Base-by-base conservation (phyloP, 306 rosid species). In the Vachellia collinsii region DNA sequence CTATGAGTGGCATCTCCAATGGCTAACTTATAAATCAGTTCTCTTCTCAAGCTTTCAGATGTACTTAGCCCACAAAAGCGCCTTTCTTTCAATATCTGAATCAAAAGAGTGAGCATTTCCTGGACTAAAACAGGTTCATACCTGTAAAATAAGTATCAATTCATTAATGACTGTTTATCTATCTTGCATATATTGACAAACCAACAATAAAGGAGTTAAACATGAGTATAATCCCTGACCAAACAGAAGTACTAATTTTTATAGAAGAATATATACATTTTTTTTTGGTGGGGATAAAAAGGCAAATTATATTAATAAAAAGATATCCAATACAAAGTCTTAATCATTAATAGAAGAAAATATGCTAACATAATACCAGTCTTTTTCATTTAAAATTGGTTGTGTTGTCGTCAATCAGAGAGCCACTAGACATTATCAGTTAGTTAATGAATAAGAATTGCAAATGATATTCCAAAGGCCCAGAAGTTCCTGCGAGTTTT, bases 31-130 rank as follows among this genome's bases (percentile, higher is more conserved):
- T 81, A 92, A 78, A 96, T 80, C 74, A 96, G 79, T 85, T 96
- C 99, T 83, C 97, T 86, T 89, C 89, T 93, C 87, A 96, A 86
- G 86, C 93, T 90, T 86, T 93, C 99, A 69, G 90, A 88, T 69
- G 90, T 81, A 42, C 87, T 92, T 64, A 93, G 84, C 83, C 99
- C 99, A 80, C 94, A 92, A 85, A 91, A 93, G 76, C 99, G 92
- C 76, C 99, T 88, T 84, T 93, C 99, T 81, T 92, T 92, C 67
- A 96, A 81, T 72, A 96, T 90, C 85, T 93, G 99, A 83, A 96
- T 92, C 76, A 96, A 88, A 79, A 96, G 93, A 71, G 89, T 88
- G 72, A 96, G 99, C 99, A 96, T 93, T 82, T 96, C 99, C 81
- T 89, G 97, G 48, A 90, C 90, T 86, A 93, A 79, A 85, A 87